phyloP scores from a whole-genome alignment of 148 eudicot species.

The Talinum fruticosum region DNA sequence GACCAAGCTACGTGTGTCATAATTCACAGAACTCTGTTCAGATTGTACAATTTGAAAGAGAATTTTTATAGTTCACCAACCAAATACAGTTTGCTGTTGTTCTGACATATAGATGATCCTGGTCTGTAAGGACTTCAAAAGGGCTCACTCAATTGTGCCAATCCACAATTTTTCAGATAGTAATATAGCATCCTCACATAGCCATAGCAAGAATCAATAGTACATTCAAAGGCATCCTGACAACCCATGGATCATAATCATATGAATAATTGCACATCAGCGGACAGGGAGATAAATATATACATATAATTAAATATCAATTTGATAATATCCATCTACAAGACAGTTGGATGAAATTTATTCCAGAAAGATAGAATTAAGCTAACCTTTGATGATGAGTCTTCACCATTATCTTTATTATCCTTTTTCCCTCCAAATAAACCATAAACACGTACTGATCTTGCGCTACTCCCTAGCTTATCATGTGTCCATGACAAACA shows the following conservation, averaged over 20 bases:
- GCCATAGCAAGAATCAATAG: not conserved
- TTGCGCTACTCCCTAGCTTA: conserved; percentile 16
- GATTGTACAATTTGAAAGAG: too few species aligned
- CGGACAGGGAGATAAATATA: not conserved
- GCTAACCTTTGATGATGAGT: conserved; percentile 53
- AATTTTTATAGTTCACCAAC: not conserved
- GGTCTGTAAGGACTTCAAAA: not conserved
- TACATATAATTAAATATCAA: not conserved
- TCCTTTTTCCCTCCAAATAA: conserved; percentile 76
- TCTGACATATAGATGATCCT: not conserved
- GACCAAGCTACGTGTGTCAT: not conserved
- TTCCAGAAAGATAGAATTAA: conserved; percentile 8
- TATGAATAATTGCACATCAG: not conserved
- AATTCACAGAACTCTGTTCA: not conserved
- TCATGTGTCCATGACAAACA: conserved; percentile 18
- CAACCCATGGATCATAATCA: not conserved
- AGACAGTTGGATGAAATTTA: not conserved
- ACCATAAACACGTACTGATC: conserved; percentile 35
- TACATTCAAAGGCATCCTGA: not conserved
- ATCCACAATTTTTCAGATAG: not conserved
- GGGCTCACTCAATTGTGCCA: too few species aligned
- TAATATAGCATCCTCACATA: not conserved
- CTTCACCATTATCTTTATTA: conserved; percentile 44
- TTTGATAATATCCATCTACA: not conserved
- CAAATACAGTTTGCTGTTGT: not conserved